Base-by-base conservation (phyloP, 176 grass and related monocot species). In the Phoenix roebelenii region DNA sequence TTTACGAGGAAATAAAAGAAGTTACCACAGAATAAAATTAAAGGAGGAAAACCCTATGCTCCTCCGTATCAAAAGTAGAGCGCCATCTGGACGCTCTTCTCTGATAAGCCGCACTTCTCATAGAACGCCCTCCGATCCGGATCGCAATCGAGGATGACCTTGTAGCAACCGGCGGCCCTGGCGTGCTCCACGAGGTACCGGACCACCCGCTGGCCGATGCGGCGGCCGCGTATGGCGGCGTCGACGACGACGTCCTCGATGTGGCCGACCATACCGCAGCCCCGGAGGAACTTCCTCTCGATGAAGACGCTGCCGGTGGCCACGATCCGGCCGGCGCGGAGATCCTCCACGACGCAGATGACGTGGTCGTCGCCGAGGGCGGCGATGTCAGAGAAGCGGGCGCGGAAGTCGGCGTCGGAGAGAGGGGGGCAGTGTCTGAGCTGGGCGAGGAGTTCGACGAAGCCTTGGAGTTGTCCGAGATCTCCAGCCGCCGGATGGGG, bases 21-120 rank as follows among this genome's bases (percentile, higher is more conserved):
- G 35, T 44, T 12, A 12, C 9, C 35, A 44, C 7, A 9, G 1
- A 44, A 44, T 9, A 44, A 10, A 44, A 44, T 44, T 10, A 44
- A 12, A 44, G 6, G 35, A 44, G 35, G 35, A 44, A 12, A 44
- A 44, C 35, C 35, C 1, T 44, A 44, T 7, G 35, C 7, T 44
- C 9, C 7, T 44, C 72, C 64, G 30, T 25, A 76, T 91, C 81
- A 88, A 70, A 97, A 97, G 66, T 97, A 88, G 52, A 88, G 65
- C 15, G 87, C 78, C 92, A 97, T 91, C 83, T 97, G 92, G 67
- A 97, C 72, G 50, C 83, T 80, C 73, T 91, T 97, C 81, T 97
- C 81, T 6, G 72, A 56, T 55, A 91, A 97, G 16, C 87, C 92
- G 19, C 92, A 97, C 52, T 83, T 88, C 51, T 77, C 73, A 22